Evolutionary conservation across 768 basidiomycete species (phyloP), one percentile per base, ranked within the genome.

Genomic region (Pilatotrama ljubarskyi): DNA sequence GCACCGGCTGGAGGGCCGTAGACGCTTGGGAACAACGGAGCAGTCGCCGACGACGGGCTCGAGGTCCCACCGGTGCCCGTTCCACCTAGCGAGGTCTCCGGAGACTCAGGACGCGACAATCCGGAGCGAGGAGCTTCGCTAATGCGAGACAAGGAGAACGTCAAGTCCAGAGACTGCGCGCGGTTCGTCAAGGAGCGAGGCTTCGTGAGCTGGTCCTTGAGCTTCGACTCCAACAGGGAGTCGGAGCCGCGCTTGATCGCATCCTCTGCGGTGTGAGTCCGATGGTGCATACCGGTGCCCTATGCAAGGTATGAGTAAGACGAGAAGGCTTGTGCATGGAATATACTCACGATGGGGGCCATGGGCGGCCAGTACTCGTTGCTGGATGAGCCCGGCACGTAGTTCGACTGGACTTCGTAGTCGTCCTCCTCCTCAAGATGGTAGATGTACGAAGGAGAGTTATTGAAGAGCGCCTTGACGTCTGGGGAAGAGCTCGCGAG

Each of bases 391-490:
- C 77, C 81, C 24, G 81, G 80, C 3, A 84, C 74, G 68, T 85
- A 89, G 41, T 77, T 82, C 6, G 82, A 74, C 61, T 85, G 87
- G 22, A 79, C 74, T 59, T 88, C 73, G 40, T 68, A 67, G 47
- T 70, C 70, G 47, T 77, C 89, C 55, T 89, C 85, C 58, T 88
- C 84, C 60, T 92, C 89, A 13, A 91, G 76, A 68, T 91, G 85
- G 66, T 91, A 93, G 53, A 90, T 87, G 66, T 91, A 92, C 4
- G 89, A 81, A 20, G 91, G 88, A 5, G 90, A 81, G 61, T 80
- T 79, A 69, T 95, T 91, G 77, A 98, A 97, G 66, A 98, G 71
- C 0, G 95, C 94, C 73, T 96, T 97, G 58, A 98, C 95, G 64
- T 97, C 93, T 2, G 93, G 93, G 4, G 95, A 93, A 5, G 94